A percentile compares a stretch with the other conserved stretches of the same genome.
Conservation (phyloP, 2,329 filamentous ascomycete genomes). For the Trichophyton equinum region DNA sequence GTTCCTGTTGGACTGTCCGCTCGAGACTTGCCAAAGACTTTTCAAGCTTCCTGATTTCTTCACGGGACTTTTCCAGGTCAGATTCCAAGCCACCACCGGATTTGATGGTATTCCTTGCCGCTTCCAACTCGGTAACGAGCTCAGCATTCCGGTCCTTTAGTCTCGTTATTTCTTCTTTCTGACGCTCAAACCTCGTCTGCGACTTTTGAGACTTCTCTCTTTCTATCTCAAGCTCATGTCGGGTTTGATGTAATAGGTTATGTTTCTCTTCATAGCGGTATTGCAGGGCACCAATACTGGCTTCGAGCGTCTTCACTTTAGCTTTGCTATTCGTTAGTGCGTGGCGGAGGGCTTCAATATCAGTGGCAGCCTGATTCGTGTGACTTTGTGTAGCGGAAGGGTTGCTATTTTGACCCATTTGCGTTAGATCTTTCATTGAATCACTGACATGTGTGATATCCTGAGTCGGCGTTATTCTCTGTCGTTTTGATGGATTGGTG, state of each 20-base stretch:
- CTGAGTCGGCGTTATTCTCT: conserved; percentile 25
- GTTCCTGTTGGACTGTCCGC: conserved; percentile 30
- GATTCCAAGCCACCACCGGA: conserved; percentile 28
- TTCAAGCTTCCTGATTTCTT: conserved; percentile 27
- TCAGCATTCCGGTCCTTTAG: conserved; percentile 31
- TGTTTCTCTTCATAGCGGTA: conserved; percentile 34
- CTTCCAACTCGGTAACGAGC: conserved; percentile 28
- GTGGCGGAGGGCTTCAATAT: conserved; percentile 22
- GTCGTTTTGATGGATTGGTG: conserved; percentile 26
- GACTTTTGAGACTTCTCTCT: conserved; percentile 19
- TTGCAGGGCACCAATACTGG: conserved; percentile 26
- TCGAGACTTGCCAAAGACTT: conserved; percentile 26
- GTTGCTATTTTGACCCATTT: conserved; percentile 13
- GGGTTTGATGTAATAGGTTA: conserved; percentile 26
- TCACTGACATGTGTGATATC: conserved; percentile 28
- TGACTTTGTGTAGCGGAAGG: conserved; percentile 10
- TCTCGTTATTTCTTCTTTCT: conserved; percentile 27
- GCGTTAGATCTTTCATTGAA: conserved; percentile 22
- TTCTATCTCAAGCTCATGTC: conserved; percentile 26
- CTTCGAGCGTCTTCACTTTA: conserved; percentile 24
- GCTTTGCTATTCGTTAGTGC: conserved; percentile 18
- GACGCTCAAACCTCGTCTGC: conserved; percentile 22
- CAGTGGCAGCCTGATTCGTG: conserved; percentile 20
- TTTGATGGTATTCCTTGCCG: conserved; percentile 30
- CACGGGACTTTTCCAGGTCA: conserved; percentile 30